Conservation (phyloP, 2,329 filamentous ascomycete species). For the Hypoxylon sp. region DNA sequence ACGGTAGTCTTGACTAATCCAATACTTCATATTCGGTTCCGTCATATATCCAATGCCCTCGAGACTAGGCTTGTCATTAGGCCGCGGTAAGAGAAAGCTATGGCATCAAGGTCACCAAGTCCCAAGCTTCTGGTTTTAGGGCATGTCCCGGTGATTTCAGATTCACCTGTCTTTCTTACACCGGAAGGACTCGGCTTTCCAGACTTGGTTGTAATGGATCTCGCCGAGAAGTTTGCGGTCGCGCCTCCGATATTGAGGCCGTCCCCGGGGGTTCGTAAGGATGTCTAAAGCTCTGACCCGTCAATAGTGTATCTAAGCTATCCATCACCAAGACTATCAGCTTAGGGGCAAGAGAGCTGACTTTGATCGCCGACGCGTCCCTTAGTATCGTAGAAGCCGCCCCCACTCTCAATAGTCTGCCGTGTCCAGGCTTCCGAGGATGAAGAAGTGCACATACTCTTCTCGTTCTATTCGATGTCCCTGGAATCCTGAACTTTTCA, state of each 20-base stretch:
- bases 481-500: conserved; percentile 61
- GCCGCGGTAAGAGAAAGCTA: neutral
- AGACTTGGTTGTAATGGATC: conserved; percentile 59
- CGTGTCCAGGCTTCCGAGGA: conserved; percentile 60
- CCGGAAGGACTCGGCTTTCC: conserved; percentile 56
- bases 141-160: conserved; percentile 36
- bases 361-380: conserved; percentile 57
- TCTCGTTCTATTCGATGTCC: conserved; percentile 54
- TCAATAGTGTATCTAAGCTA: too few relatives aligned
- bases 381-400: conserved; percentile 59
- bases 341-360: conserved; percentile 68
- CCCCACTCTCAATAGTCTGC: conserved; percentile 38
- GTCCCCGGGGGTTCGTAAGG: conserved; percentile 52
- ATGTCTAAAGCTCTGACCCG: conserved; percentile 59
- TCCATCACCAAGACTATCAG: too few relatives aligned
- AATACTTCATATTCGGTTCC: too few relatives aligned
- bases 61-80: neutral
- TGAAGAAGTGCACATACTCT: conserved; percentile 52
- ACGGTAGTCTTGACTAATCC: neutral
- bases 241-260: conserved; percentile 51
- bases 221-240: conserved; percentile 60
- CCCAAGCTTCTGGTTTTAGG: conserved; percentile 42
- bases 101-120: conserved; percentile 16
- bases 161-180: conserved; percentile 48
- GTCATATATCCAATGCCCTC: neutral